phyloP scores from a whole-genome alignment of 108 stramenopile genomes.

The Aurantiochytrium sp. region DNA sequence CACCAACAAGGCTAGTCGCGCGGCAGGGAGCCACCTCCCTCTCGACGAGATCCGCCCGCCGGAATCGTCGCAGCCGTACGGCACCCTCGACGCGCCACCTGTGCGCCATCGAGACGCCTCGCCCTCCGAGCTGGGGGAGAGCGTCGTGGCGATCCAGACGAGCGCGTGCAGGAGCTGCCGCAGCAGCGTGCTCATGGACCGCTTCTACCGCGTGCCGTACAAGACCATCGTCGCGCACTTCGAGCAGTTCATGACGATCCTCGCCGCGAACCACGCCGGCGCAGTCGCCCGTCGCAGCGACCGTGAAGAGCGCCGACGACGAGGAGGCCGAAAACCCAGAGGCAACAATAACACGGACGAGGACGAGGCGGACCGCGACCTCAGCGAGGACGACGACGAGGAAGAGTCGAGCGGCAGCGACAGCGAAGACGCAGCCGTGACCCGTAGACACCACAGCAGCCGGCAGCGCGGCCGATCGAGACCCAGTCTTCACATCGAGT shows the following conservation, averaged over 20 bases:
- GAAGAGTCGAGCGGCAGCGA: too few species aligned
- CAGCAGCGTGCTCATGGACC: conserved; percentile 35
- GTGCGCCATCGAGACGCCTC: neutral
- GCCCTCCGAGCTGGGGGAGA: neutral
- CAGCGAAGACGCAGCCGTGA: too few species aligned
- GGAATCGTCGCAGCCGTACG: conserved; percentile 3
- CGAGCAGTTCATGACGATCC: conserved; percentile 62
- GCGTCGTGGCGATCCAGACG: neutral
- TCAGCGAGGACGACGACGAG: too few species aligned
- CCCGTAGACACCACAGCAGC: too few species aligned
- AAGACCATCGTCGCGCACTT: conserved; percentile 73
- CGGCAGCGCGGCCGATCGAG: neutral
- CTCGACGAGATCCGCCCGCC: neutral
- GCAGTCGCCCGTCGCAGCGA: conserved; percentile 34
- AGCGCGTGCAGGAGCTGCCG: conserved; percentile 62
- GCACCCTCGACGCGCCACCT: too few species aligned
- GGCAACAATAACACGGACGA: too few species aligned
- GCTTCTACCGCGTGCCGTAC: conserved; percentile 66
- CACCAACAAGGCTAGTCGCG: neutral
- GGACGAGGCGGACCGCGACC: too few species aligned
- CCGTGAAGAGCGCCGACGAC: too few species aligned
- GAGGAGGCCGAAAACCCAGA: too few species aligned
- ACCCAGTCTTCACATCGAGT: conserved; percentile 26
- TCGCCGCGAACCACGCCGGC: conserved; percentile 39
- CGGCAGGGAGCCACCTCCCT: neutral